A percentile compares a stretch with the other conserved stretches of the same genome.
Conservation (phyloP, 192 early-diverging fungal species). For the Gigaspora rosea region DNA sequence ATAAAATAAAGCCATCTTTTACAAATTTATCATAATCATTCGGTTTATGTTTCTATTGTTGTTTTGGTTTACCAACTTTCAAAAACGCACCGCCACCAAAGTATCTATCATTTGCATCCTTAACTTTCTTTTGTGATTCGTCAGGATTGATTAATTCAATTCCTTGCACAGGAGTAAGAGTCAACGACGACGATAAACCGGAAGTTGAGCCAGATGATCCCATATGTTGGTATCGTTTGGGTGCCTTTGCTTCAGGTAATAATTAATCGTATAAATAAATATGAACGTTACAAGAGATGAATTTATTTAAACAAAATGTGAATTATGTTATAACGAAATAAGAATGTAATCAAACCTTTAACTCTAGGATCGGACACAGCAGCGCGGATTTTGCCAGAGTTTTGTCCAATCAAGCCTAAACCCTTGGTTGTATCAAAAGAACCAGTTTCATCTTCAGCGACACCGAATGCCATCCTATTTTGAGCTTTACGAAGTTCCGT, state of each 20-base stretch:
- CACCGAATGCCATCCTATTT: conserved; percentile 92
- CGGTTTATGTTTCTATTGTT: too few relatives aligned
- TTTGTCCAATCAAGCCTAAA: conserved; percentile 80
- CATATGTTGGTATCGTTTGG: conserved; percentile 51
- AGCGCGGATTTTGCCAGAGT: conserved; percentile 77
- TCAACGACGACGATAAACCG: conserved; percentile 84
- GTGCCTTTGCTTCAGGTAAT: conserved; percentile 48
- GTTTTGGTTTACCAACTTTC: conserved; percentile 44
- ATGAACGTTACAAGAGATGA: conserved; percentile 27
- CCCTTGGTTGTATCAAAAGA: conserved; percentile 85
- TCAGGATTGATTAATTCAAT: conserved; percentile 92
- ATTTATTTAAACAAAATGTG: not conserved
- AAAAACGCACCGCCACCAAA: conserved; percentile 72
- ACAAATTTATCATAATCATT: too few relatives aligned
- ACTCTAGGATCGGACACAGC: conserved; percentile 66
- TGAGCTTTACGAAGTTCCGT: conserved; percentile 89
- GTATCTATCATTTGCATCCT: conserved; percentile 70
- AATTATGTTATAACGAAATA: not conserved
- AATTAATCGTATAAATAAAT: conserved; percentile 24
- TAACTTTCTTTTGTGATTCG: conserved; percentile 57
- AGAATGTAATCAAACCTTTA: conserved; percentile 54
- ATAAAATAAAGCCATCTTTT: too few relatives aligned
- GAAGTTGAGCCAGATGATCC: conserved; percentile 58
- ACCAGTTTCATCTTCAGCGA: conserved; percentile 86
- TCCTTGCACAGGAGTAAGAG: conserved; percentile 94